Conservation (phyloP, 139 green algal species). For the Auxenochlorella pyrenoidosa region DNA sequence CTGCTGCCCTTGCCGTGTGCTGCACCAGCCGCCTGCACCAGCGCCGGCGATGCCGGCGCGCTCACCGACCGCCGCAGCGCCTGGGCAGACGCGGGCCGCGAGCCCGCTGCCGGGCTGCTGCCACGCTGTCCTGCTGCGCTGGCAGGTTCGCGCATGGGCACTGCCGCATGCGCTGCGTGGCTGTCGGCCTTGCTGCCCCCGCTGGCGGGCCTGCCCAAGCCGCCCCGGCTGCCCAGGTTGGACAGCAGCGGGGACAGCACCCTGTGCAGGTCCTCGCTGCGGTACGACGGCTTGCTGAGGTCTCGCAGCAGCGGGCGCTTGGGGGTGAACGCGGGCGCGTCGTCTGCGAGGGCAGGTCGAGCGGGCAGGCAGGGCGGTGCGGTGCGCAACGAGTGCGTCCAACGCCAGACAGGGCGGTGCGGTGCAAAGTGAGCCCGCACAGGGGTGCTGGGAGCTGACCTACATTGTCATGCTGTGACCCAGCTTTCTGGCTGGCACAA, state of each 20-base stretch:
- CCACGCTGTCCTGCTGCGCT: background rate
- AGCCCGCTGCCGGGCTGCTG: background rate
- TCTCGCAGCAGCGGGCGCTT: constrained; percentile 5
- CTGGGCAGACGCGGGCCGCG: background rate
- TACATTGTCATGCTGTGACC: no score
- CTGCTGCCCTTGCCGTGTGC: background rate
- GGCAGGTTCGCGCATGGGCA: background rate
- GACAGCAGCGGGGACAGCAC: constrained; percentile 7
- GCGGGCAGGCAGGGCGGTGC: background rate
- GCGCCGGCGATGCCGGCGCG: background rate
- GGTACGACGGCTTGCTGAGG: constrained; percentile 37
- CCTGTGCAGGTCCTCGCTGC: constrained; percentile 14
- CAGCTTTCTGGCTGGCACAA: no score
- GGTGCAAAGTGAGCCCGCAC: no score
- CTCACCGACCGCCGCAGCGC: background rate
- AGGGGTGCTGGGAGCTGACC: no score
- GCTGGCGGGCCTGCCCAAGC: background rate
- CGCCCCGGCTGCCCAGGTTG: no score
- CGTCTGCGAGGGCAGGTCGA: background rate
- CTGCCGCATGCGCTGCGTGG: background rate
- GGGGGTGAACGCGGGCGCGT: background rate
- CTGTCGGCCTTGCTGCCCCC: background rate
- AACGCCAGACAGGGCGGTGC: no score
- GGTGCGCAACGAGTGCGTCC: no score
- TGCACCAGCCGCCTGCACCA: background rate